Evolutionary conservation across 331 rosid species (phyloP).

Genomic region (Quercus tomentella): DNA sequence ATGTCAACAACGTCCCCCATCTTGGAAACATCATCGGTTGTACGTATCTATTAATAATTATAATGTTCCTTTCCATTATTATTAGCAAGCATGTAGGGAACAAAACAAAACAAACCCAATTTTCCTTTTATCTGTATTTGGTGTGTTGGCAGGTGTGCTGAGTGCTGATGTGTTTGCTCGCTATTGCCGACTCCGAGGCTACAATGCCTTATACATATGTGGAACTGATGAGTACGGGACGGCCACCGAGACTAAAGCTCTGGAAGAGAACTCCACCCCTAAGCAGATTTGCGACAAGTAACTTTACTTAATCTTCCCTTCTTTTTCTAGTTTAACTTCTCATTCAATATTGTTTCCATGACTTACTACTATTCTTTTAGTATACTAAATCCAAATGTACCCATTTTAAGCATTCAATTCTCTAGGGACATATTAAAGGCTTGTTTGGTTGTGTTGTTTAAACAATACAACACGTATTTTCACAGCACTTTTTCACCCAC

Average conservation of each 20-base stretch:
- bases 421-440: too few relatives aligned
- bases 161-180: constrained; percentile 58
- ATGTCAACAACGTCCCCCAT: constrained; percentile 94
- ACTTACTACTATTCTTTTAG: too few relatives aligned
- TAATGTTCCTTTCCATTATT: too few relatives aligned
- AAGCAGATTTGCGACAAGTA: constrained; percentile 54
- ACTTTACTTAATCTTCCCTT: neutral
- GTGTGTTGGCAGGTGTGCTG: constrained; percentile 25
- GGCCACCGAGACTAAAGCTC: constrained; percentile 54
- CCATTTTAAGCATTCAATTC: too few relatives aligned
- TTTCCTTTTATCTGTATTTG: neutral
- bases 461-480: too few relatives aligned
- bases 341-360: too few relatives aligned
- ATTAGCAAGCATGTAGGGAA: too few relatives aligned
- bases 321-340: too few relatives aligned
- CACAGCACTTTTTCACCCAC: too few relatives aligned
- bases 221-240: constrained; percentile 61
- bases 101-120: too few relatives aligned
- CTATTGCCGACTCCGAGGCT: constrained; percentile 47
- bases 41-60: neutral
- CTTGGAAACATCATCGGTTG: constrained; percentile 94
- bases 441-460: too few relatives aligned
- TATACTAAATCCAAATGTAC: too few relatives aligned
- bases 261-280: constrained; percentile 54
- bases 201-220: constrained; percentile 43